These are phyloP conservation scores for Penicillium nucicola DNA, from an alignment of 495 filamentous ascomycete genomes.

Conservation along the genomic window DNA sequence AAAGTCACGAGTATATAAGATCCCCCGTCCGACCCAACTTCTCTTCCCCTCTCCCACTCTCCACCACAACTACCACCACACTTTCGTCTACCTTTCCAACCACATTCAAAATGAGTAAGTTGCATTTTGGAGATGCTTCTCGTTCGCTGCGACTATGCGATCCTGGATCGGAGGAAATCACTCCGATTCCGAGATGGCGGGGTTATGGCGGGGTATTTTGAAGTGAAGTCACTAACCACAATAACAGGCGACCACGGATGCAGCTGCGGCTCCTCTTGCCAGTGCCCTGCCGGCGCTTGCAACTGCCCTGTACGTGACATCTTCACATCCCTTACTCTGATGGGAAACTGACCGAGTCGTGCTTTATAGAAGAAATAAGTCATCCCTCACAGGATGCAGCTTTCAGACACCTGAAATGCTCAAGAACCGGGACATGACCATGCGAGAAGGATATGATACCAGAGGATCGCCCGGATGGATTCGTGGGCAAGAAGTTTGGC, in stretches of 20 bases:
- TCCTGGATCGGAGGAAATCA: background rate
- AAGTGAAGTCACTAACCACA: constrained; percentile 17
- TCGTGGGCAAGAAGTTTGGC: background rate
- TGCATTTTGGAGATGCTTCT: background rate
- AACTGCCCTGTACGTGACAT: constrained; percentile 40
- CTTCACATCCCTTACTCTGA: background rate
- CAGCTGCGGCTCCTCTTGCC: constrained; percentile 45
- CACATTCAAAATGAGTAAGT: constrained; percentile 26
- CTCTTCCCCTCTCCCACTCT: background rate
- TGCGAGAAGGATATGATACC: background rate
- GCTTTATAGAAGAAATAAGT: constrained; percentile 27
- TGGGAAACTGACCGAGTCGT: constrained; percentile 8
- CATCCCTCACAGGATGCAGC: background rate
- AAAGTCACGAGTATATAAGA: constrained; percentile 28
- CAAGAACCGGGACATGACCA: background rate
- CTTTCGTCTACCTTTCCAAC: background rate
- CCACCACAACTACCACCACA: background rate
- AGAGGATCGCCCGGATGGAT: background rate
- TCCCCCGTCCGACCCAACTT: background rate
- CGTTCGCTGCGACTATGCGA: background rate
- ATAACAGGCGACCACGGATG: constrained; percentile 39
- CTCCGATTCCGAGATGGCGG: constrained; percentile 12
- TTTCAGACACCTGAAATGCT: background rate
- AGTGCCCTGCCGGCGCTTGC: constrained; percentile 45
- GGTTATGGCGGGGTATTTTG: constrained; percentile 25